phyloP scores from a whole-genome alignment of 371 early-diverging fungal genomes.

The Mucor mucedo region DNA sequence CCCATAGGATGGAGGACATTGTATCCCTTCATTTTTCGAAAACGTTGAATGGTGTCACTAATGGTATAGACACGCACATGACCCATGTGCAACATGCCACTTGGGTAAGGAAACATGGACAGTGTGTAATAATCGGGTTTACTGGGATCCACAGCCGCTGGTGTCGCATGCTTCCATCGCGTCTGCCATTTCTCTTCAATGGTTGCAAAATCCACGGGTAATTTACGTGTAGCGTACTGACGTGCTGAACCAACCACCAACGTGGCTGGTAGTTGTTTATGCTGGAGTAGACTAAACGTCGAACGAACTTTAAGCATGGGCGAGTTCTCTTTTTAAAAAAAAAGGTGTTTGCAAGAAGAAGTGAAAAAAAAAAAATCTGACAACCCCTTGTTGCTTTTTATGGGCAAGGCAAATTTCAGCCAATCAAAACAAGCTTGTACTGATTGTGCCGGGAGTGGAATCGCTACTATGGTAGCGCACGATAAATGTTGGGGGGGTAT shows the following conservation, averaged over 20 bases:
- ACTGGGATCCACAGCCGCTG: conserved; percentile 15
- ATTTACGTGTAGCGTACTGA: background rate
- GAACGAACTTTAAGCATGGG: background rate
- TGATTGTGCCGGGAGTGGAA: no score
- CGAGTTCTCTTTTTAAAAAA: background rate
- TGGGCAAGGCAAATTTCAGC: no score
- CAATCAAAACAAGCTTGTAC: no score
- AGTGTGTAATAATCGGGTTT: conserved; percentile 78
- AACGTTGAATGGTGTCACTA: conserved; percentile 85
- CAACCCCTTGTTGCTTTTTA: no score
- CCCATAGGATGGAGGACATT: conserved; percentile 95
- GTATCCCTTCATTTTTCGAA: conserved; percentile 75
- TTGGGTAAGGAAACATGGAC: conserved; percentile 96
- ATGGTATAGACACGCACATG: conserved; percentile 95
- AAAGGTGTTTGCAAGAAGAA: background rate
- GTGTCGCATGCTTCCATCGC: conserved; percentile 51
- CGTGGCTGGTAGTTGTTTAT: background rate
- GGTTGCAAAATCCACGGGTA: conserved; percentile 38
- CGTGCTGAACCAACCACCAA: background rate
- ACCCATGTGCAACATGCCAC: conserved; percentile 93
- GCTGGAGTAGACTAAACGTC: background rate
- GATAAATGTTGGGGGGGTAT: no score
- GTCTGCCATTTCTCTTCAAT: conserved; percentile 67
- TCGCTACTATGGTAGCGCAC: no score
- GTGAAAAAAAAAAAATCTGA: no score